Conservation (phyloP, 1,139 yeast species). For the Diutina neorugosa region DNA sequence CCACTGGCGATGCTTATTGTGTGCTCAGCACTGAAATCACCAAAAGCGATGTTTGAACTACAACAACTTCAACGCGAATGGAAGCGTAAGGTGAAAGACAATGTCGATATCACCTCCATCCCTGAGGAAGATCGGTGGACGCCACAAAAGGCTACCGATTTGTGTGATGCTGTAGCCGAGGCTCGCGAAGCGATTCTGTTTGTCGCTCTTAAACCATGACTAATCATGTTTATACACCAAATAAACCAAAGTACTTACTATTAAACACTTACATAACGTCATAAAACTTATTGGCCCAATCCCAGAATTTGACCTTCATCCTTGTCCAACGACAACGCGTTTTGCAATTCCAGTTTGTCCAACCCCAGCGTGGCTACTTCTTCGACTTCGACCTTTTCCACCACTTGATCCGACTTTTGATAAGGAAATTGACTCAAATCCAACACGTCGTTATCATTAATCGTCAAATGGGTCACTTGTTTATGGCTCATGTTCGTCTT, state of each 20-base stretch:
- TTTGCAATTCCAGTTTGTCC: constrained; percentile 9
- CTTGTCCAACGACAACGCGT: constrained; percentile 11
- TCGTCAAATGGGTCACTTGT: constrained; percentile 7
- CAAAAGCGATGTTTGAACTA: not conserved
- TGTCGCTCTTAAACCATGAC: not conserved
- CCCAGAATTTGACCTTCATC: constrained; percentile 11
- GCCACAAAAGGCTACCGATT: not conserved
- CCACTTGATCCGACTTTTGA: constrained; percentile 9
- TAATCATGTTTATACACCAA: too few species aligned
- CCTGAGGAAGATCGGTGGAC: not conserved
- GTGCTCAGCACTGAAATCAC: constrained; percentile 19
- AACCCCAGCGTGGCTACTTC: constrained; percentile 3
- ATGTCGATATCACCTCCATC: not conserved
- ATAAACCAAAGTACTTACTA: constrained; percentile 5
- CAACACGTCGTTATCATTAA: constrained; percentile 16
- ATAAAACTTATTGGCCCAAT: constrained; percentile 6
- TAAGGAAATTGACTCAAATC: constrained; percentile 22
- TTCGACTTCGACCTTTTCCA: constrained; percentile 6
- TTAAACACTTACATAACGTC: constrained; percentile 5
- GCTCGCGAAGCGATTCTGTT: constrained; percentile 1
- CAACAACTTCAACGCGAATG: not conserved
- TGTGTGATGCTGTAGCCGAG: not conserved
- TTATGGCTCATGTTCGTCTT: constrained; percentile 15
- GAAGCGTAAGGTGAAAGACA: not conserved
- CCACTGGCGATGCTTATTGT: constrained; percentile 47